A percentile compares a stretch with the other conserved stretches of the same genome.
Evolutionary conservation across 371 early-diverging fungal species (phyloP).

Genomic region (Capillidium rhysosporum): DNA sequence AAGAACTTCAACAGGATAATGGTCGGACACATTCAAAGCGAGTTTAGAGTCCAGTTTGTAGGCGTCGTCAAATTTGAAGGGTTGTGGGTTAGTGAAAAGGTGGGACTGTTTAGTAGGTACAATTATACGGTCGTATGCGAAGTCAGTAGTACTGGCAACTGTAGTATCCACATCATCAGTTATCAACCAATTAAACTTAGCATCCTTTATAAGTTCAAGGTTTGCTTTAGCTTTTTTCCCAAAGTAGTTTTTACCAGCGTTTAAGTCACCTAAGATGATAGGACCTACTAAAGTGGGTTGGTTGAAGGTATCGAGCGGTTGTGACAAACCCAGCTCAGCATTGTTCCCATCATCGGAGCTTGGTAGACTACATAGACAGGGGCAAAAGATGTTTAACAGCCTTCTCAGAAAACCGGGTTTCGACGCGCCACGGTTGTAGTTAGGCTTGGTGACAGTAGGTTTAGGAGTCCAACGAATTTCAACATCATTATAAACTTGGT

Average conservation of each 20-base stretch:
- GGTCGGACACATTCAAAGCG: not conserved
- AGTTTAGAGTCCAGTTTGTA: not conserved
- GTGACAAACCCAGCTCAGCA: not conserved
- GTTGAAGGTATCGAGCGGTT: too few species aligned
- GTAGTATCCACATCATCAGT: slow-evolving; percentile 2
- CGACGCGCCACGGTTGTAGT: not conserved
- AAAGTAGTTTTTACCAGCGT: slow-evolving; percentile 3
- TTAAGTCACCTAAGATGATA: slow-evolving; percentile 5
- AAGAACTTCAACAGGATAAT: slow-evolving; percentile 5
- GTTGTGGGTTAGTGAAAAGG: not conserved
- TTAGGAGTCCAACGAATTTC: not conserved
- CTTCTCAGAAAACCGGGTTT: not conserved
- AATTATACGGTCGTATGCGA: slow-evolving; percentile 1
- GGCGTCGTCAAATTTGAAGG: not conserved
- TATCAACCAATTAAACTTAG: not conserved
- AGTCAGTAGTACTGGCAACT: not conserved
- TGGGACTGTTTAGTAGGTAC: not conserved
- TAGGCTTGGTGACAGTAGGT: not conserved
- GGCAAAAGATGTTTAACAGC: not conserved
- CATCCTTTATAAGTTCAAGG: not conserved
- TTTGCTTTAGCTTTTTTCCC: not conserved
- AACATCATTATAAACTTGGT: not conserved
- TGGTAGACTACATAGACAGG: not conserved
- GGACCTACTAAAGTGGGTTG: not conserved
- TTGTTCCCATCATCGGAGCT: not conserved